Evolutionary conservation across 1,284 basidiomycete genomes (phyloP), one percentile per base, ranked within the genome.

Genomic region (Ustilago curta): DNA sequence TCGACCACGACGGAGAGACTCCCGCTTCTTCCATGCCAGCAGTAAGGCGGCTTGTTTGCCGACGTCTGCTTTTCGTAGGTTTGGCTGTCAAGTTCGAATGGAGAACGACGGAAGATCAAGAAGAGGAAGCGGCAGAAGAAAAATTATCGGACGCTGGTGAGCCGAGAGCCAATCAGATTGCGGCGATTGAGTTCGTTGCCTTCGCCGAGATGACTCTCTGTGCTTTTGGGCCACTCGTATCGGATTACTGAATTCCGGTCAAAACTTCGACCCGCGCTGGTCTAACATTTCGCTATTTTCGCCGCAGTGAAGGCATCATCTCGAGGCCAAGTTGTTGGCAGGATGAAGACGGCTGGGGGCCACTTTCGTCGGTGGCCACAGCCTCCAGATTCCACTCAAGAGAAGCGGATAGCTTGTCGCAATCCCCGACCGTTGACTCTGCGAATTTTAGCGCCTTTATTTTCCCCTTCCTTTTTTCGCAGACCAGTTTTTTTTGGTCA

Each of bases 141-240:
- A 35, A 48, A 40, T 57, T 21, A 29, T 68, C 66, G 66, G 66
- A 58, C 31, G 48, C 12, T 40, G 25, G 21, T n/a, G 31, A 55
- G 59, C 66, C 66, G 66, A 68, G 18, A 35, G 35, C 66, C 66
- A 68, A 68, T 68, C 50, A 54, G 31, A 54, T 9, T 32, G 9
- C 44, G 27, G 29, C 66, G 66, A 69, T 53, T 48, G 56, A 58
- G 31, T 47, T 35, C 37, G 27, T 35, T n/a, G 27, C 40, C 43
- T 40, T 12, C 8, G n/a, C 50, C 19, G 12, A 39, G 7, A 31
- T 5, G 29, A 31, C 3, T 43, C 11, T 43, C 42, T 43, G 42
- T 19, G 43, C 43, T 5, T 40, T 18, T 40, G 39, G 39, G n/a
- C 39, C 39, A 18, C 18, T n/a, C n/a, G 18, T 21, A 44, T 21